These are phyloP conservation scores for Pseudogymnoascus sp. DNA, from an alignment of 2,329 filamentous ascomycete genomes.

Conservation along the genomic window DNA sequence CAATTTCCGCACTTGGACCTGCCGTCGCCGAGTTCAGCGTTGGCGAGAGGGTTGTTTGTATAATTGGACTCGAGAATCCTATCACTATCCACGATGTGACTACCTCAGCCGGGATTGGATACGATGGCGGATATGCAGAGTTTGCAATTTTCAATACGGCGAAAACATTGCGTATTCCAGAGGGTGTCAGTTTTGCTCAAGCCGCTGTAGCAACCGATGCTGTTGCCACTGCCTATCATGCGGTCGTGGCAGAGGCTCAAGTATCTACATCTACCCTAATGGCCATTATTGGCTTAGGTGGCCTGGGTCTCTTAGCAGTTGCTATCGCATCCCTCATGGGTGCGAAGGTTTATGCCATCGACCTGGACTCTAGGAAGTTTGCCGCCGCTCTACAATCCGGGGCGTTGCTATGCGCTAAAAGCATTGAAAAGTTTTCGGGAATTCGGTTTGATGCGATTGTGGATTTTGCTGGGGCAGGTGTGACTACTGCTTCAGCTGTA, in stretches of 20 bases:
- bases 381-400: constrained; percentile 8
- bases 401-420: constrained; percentile 15
- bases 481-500: constrained; percentile 10
- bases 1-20: constrained; percentile 40
- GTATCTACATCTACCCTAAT: constrained; percentile 1
- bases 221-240: constrained; percentile 15
- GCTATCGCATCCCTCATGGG: constrained; percentile 12
- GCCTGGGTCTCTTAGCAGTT: constrained; percentile 12
- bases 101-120: constrained; percentile 10
- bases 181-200: constrained; percentile 13
- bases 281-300: constrained; percentile 15
- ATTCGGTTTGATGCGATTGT: constrained; percentile 13
- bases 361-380: constrained; percentile 13
- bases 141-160: not conserved
- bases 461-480: constrained; percentile 14
- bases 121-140: constrained; percentile 16
- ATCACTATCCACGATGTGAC: constrained; percentile 16
- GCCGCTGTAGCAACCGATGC: constrained; percentile 14
- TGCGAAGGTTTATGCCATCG: constrained; percentile 15
- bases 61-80: not conserved
- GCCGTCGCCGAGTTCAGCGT: constrained; percentile 38
- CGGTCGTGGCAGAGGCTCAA: constrained; percentile 12
- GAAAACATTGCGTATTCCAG: constrained; percentile 12
- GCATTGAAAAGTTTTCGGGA: constrained; percentile 8
- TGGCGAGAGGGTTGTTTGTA: constrained; percentile 37